Evolutionary conservation across 495 filamentous ascomycete genomes (phyloP), one percentile per base, ranked within the genome.

Genomic region (Xylaria grammica): DNA sequence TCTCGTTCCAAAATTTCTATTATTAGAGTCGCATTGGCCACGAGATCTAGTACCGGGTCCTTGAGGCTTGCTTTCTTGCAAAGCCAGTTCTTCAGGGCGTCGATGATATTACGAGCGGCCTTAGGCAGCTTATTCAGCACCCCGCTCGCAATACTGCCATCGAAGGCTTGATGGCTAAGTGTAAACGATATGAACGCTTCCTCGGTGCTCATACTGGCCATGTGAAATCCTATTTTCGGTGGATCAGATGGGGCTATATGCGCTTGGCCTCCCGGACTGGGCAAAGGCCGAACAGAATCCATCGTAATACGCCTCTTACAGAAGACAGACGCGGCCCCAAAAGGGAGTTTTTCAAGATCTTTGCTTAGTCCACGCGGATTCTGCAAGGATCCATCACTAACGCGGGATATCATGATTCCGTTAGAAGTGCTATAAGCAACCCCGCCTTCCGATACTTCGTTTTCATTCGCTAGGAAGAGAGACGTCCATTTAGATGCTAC

Each of bases 141-240:
- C 4, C 20, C 60, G 20, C 20, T n/a, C 1, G 2, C n/a, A 11
- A 62, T 52, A 22, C 60, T 62, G 5, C 60, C 60, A 22, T 62
- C 36, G 15, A 54, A 62, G 13, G 1, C 50, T 27, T 53, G 49
- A 20, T 62, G 38, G 19, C 4, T 29, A 13, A 62, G 36, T n/a
- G 30, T 32, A 9, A 54, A 29, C 0, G 13, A 26, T 50, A 19
- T 48, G 11, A 27, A 26, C 15, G 4, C 20, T 27, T 26, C 9
- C 48, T 22, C 4, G 22, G 48, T 6, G 24, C 10, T 4, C 4
- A 11, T 6, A 11, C 11, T 36, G 34, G 34, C 6, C 34, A 36
- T 36, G 45, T n/a, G 5, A 7, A 5, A 7, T 49, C 45, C 17
- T n/a, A n/a, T n/a, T 4, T n/a, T 24, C 45, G 17, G 7, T 4